A percentile compares a stretch with the other conserved stretches of the same genome.
Evolutionary conservation across 129 eudicot species (phyloP).

Genomic region (Ambrosia trifida): DNA sequence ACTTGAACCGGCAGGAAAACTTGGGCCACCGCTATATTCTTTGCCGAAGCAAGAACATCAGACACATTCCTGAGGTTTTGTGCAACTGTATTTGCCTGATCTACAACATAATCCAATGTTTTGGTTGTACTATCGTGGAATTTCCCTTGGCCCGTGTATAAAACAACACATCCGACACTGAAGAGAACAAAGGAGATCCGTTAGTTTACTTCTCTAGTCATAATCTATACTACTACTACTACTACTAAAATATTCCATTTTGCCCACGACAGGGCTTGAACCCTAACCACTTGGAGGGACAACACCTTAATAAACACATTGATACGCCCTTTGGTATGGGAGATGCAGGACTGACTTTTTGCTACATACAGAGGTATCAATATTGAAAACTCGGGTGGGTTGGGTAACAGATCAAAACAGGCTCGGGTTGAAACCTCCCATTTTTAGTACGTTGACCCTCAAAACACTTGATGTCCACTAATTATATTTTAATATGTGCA

Average conservation of each 20-base stretch:
- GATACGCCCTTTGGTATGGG: too few relatives aligned
- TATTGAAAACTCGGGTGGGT: neutral
- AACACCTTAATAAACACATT: too few relatives aligned
- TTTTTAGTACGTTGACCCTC: too few relatives aligned
- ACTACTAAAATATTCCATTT: too few relatives aligned
- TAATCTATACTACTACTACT: too few relatives aligned
- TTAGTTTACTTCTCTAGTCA: slow-evolving; percentile 13
- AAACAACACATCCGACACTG: slow-evolving; percentile 80
- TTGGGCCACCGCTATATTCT: slow-evolving; percentile 69
- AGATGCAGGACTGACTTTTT: neutral
- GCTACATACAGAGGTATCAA: neutral
- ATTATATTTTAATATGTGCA: too few relatives aligned
- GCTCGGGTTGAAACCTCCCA: too few relatives aligned
- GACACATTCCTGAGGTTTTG: slow-evolving; percentile 72
- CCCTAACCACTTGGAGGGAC: too few relatives aligned
- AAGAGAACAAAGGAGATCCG: slow-evolving; percentile 22
- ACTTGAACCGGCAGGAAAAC: slow-evolving; percentile 60
- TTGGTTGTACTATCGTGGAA: slow-evolving; percentile 63
- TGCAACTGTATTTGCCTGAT: slow-evolving; percentile 67
- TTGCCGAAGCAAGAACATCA: slow-evolving; percentile 80
- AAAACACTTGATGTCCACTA: too few relatives aligned
- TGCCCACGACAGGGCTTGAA: too few relatives aligned
- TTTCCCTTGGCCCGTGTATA: slow-evolving; percentile 87
- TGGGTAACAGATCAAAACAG: neutral
- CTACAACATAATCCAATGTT: slow-evolving; percentile 62